Base-by-base conservation (phyloP, 2,329 filamentous ascomycete species). In the Alternaria angustiovoidea region DNA sequence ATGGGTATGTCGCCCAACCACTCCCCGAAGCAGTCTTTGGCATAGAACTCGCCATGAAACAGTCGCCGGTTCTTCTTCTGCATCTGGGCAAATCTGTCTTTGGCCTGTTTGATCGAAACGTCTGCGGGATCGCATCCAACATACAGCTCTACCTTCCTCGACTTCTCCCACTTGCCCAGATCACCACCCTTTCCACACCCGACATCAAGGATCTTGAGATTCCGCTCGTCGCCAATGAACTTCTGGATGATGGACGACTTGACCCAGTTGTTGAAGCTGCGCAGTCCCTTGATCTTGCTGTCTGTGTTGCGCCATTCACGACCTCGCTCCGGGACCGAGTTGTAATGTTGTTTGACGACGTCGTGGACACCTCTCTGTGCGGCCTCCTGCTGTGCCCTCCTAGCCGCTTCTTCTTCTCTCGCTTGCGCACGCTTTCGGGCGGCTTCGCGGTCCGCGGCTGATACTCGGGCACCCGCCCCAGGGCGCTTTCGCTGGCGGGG, bases 181-280 rank as follows among this genome's bases (percentile, higher is more conserved):
- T 99, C 95, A 44, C 95, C 95, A 24, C 95, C 95, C 81, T 99
- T 99, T 53, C 95, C 95, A 77, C 95, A 99, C 26, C 95, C 95
- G 74, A 99, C 89, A 77, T 99, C 95, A 22, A 99, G 85, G 11
- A 99, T 91, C 20, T 94, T 84, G 47, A 98, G 83, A 57, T 88
- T 73, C n/a, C 77, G 78, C 58, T 79, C 76, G 34, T 83, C 80
- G 49, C 80, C 79, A 39, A 76, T 77, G 81, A 97, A 98, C 77
- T 97, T 97, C 76, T 98, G 94, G 68, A 99, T 98, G 69, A 98
- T 88, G 51, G 92, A 94, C 75, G 93, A 97, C 84, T 99, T 99
- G 81, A 99, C 87, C 95, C 95, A 99, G 79, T 99, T 99, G 82
- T 99, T 99, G 84, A 97, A 95, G 68, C 91, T 92, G 54, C 95